These are phyloP conservation scores for Brassica carinata DNA, from an alignment of 345 rosid species.

Conservation along the genomic window DNA sequence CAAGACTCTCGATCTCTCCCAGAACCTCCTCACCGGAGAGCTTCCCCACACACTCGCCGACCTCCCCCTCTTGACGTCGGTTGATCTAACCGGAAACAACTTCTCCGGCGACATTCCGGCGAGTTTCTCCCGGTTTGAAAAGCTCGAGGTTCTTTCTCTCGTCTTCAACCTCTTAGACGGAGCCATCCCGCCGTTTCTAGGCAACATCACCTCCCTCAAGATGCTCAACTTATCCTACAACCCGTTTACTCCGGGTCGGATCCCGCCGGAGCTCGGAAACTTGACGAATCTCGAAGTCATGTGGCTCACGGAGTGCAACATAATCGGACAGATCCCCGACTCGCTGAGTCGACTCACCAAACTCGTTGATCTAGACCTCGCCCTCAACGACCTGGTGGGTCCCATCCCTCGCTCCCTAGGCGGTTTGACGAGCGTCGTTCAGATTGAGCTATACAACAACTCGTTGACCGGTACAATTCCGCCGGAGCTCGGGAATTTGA, in stretches of 20 bases:
- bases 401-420: conserved; percentile 72
- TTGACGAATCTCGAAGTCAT: conserved; percentile 73
- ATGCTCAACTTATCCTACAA: conserved; percentile 88
- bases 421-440: conserved; percentile 59
- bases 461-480: conserved; percentile 76
- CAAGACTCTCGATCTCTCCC: conserved; percentile 69
- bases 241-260: conserved; percentile 71
- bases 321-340: conserved; percentile 81
- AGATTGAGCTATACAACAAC: conserved; percentile 97
- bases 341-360: conserved; percentile 68
- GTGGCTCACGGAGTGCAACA: conserved; percentile 87
- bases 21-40: conserved; percentile 75
- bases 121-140: conserved; percentile 64
- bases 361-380: conserved; percentile 84
- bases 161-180: conserved; percentile 81
- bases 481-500: conserved; percentile 61
- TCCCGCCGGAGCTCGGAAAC: conserved; percentile 90
- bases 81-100: conserved; percentile 83
- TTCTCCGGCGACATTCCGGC: conserved; percentile 87
- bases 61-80: conserved; percentile 52
- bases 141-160: conserved; percentile 78
- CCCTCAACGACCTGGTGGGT: conserved; percentile 66
- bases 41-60: conserved; percentile 62
- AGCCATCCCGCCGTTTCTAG: conserved; percentile 64
- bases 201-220: conserved; percentile 62